phyloP scores from a whole-genome alignment of 1,284 basidiomycete genomes.

The Fereydounia khargensis region DNA sequence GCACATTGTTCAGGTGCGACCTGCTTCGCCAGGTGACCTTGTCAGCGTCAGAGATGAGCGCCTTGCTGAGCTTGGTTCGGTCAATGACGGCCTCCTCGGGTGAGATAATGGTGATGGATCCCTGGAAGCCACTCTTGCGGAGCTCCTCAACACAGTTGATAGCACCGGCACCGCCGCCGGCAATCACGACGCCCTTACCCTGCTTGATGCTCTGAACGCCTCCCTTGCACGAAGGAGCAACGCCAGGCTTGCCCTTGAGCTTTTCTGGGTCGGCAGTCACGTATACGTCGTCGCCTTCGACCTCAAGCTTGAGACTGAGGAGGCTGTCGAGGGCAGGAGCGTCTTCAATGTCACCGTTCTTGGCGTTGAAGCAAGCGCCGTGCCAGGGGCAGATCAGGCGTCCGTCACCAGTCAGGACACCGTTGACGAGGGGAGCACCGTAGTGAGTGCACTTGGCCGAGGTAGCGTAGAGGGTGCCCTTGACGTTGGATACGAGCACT shows the following conservation, averaged over 20 bases:
- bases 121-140: constrained; percentile 77
- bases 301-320: constrained; percentile 72
- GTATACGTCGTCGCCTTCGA: constrained; percentile 71
- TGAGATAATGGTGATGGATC: constrained; percentile 74
- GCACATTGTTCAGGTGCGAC: constrained; percentile 75
- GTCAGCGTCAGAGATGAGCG: constrained; percentile 71
- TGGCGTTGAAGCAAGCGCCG: constrained; percentile 84
- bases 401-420: constrained; percentile 75
- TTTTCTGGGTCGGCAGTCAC: constrained; percentile 72
- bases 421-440: constrained; percentile 76
- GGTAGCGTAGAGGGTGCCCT: constrained; percentile 68
- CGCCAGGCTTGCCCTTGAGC: constrained; percentile 61
- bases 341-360: constrained; percentile 68
- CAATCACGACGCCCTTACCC: constrained; percentile 73
- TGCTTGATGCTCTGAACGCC: constrained; percentile 54
- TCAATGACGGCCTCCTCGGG: constrained; percentile 83
- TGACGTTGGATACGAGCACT: constrained; percentile 70
- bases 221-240: constrained; percentile 45
- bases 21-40: constrained; percentile 74
- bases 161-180: constrained; percentile 79
- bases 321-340: constrained; percentile 83
- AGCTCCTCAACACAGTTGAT: constrained; percentile 79
- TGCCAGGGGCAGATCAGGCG: constrained; percentile 83
- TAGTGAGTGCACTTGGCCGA: constrained; percentile 87
- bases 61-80: constrained; percentile 86